phyloP scores from a whole-genome alignment of 805 yeast species.

The Ogataea wickerhamii region DNA sequence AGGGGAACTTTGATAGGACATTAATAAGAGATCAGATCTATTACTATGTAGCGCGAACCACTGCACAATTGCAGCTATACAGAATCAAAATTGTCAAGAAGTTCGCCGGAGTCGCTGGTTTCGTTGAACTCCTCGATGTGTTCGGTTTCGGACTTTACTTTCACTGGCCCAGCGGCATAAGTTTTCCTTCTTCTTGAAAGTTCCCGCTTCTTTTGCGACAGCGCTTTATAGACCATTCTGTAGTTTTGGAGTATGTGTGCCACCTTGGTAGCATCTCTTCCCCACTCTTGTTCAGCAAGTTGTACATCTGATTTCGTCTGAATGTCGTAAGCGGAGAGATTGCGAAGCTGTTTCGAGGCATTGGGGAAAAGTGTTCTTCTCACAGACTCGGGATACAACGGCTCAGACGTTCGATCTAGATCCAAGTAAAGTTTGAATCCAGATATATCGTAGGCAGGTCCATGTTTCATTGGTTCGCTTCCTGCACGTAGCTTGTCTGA shows the following conservation, averaged over 20 bases:
- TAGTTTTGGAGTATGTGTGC: slow-evolving; percentile 15
- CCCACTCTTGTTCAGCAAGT: slow-evolving; percentile 11
- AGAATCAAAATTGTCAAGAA: neutral
- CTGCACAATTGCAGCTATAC: too few species aligned
- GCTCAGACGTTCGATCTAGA: neutral
- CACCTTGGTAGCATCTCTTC: slow-evolving; percentile 7
- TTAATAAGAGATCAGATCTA: too few species aligned
- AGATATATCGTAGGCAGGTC: neutral
- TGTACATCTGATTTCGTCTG: neutral
- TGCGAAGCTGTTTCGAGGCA: slow-evolving; percentile 1
- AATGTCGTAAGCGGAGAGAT: slow-evolving; percentile 3
- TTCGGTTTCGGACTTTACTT: slow-evolving; percentile 3
- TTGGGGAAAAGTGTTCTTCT: slow-evolving; percentile 5
- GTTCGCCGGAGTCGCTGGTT: neutral
- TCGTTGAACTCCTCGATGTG: slow-evolving; percentile 2
- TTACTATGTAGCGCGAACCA: too few species aligned
- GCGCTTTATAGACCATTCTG: slow-evolving; percentile 9
- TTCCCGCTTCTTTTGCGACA: slow-evolving; percentile 13
- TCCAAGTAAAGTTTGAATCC: slow-evolving; percentile 1
- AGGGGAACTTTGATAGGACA: too few species aligned
- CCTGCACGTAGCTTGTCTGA: neutral
- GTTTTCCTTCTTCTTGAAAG: slow-evolving; percentile 3
- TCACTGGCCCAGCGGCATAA: neutral
- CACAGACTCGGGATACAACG: slow-evolving; percentile 3
- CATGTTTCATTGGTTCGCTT: neutral